Evolutionary conservation across 495 filamentous ascomycete species (phyloP).

Genomic region (Penicillium ucsense): DNA sequence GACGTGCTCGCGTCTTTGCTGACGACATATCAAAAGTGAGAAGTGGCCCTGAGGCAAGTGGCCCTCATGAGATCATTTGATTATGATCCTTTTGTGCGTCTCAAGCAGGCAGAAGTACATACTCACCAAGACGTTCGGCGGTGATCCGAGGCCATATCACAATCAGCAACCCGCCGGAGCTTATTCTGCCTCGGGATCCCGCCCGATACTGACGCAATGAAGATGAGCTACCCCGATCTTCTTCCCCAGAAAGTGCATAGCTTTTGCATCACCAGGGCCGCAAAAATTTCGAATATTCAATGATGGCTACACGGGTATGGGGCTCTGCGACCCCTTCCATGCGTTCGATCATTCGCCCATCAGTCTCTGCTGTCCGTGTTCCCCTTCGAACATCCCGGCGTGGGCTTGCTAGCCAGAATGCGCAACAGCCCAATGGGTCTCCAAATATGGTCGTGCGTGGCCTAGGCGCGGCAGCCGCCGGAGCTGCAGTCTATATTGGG

Average conservation of each 20-base stretch:
- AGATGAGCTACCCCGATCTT: conserved; percentile 14
- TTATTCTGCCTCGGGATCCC: conserved; percentile 30
- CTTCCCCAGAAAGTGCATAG: neutral
- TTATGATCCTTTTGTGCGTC: too few species aligned
- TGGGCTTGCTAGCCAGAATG: conserved; percentile 24
- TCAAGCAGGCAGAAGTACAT: too few species aligned
- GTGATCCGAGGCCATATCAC: conserved; percentile 2
- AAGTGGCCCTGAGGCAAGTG: neutral
- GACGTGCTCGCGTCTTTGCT: conserved; percentile 26
- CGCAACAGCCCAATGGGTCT: conserved; percentile 6
- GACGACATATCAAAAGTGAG: conserved; percentile 17
- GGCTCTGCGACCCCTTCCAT: conserved; percentile 14
- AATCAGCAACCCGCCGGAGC: conserved; percentile 13
- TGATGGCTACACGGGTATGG: conserved; percentile 23
- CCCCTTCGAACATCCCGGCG: conserved; percentile 18
- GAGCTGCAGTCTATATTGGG: conserved; percentile 24
- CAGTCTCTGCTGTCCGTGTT: conserved; percentile 8
- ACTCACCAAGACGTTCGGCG: too few species aligned
- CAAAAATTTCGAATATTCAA: conserved; percentile 6
- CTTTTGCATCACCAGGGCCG: neutral
- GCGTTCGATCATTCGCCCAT: conserved; percentile 13
- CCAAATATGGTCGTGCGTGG: conserved; percentile 29
- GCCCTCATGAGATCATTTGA: too few species aligned
- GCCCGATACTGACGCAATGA: conserved; percentile 26
- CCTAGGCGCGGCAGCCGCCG: conserved; percentile 26